Evolutionary conservation across 2,329 filamentous ascomycete species (phyloP), one percentile per base, ranked within the genome.

Genomic region (Cladorrhinum sp.): DNA sequence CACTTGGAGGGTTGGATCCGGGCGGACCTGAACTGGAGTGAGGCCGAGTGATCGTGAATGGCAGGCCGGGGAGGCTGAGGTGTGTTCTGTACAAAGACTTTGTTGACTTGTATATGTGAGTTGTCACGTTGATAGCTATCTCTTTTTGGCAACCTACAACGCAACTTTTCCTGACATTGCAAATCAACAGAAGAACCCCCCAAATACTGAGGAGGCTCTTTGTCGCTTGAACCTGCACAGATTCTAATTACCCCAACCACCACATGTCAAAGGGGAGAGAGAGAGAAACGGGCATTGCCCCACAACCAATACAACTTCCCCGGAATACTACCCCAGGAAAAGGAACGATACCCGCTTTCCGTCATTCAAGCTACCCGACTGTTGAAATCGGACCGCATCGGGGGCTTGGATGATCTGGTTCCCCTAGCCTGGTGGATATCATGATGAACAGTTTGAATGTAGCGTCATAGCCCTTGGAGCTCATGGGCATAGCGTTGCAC

Each of bases 331-430:
- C 53, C 52, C 52, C 52, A 55, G 52, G 23, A 55, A 42, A 2
- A 20, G 33, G 28, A 55, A 24, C 10, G 39, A 42, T 21, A 8
- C n/a, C 42, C 16, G 42, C 7, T 10, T 46, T 33, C n/a, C 14
- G 49, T 26, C 21, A 39, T 36, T 12, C 52, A 20, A 39, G 5
- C 20, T 7, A 20, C 10, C 26, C 26, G 26, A 28, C 26, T 28
- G 7, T 42, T 42, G n/a, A 55, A 55, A 55, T 55, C 33, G 53
- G 53, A 55, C 53, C 53, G 53, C 53, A n/a, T 46, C 53, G 53
- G 53, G 14, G 53, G 53, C 53, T 55, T 55, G 53, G 36, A 20
- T 36, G 33, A 36, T 36, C 33, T 36, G 8, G 4, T 36, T 36
- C n/a, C 42, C 42, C 42, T 46, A 21, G 42, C 18, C n/a, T 18